Conservation (phyloP, 2,329 filamentous ascomycete species). For the Colletotrichum spinosum region DNA sequence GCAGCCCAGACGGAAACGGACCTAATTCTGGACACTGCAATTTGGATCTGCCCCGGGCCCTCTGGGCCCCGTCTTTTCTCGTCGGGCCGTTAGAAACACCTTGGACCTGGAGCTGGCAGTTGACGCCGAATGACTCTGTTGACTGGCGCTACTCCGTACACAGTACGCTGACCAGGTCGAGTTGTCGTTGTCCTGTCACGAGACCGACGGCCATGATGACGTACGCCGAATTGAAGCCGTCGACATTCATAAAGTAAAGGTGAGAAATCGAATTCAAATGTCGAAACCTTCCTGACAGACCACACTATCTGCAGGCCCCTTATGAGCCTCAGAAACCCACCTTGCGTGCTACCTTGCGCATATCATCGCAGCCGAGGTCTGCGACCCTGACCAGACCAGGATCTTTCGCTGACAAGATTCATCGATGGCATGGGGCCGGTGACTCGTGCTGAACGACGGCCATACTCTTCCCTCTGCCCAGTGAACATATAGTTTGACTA, state of each 20-base stretch:
- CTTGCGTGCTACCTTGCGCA: slow-evolving; percentile 25
- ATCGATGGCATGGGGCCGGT: too few relatives aligned
- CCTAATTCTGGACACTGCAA: slow-evolving; percentile 21
- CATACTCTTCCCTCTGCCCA: too few relatives aligned
- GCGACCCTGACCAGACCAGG: neutral
- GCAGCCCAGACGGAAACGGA: slow-evolving; percentile 17
- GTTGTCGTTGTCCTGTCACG: too few relatives aligned
- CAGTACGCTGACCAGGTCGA: too few relatives aligned
- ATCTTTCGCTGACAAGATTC: slow-evolving; percentile 4
- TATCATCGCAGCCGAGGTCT: slow-evolving; percentile 12
- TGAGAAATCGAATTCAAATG: neutral
- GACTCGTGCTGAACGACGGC: neutral
- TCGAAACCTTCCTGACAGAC: neutral
- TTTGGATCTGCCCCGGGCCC: neutral
- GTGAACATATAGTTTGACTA: too few relatives aligned
- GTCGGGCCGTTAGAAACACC: too few relatives aligned
- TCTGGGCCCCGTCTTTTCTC: too few relatives aligned
- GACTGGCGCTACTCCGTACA: neutral
- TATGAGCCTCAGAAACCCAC: slow-evolving; percentile 15
- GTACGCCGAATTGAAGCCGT: neutral
- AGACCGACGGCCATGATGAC: neutral
- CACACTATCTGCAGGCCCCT: slow-evolving; percentile 8
- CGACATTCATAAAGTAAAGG: slow-evolving; percentile 10
- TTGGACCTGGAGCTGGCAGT: too few relatives aligned
- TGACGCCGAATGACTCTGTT: slow-evolving; percentile 15